Evolutionary conservation across 2,329 filamentous ascomycete genomes (phyloP), one percentile per base, ranked within the genome.

Genomic region (Fusarium sp.): DNA sequence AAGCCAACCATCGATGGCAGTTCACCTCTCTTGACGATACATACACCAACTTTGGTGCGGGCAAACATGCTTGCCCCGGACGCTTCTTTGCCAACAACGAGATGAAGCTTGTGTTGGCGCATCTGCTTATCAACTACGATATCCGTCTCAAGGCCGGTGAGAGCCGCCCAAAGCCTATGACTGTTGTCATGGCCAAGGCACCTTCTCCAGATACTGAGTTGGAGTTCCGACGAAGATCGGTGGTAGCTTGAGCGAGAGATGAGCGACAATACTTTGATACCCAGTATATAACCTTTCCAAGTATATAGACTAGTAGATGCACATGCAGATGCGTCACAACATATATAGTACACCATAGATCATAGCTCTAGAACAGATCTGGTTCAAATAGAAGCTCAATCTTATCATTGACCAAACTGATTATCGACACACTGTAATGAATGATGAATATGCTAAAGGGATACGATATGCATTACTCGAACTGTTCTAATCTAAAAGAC

Each of bases 41-140:
- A 28, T 82, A 83, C 62, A 78, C 83, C 70, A 82, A 83, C 66
- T 85, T 85, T 63, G 83, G 83, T 5, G 80, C 82, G 7, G 84
- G 83, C 39, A 81, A 81, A 65, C 82, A 84, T 64, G 82, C 84
- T 5, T 85, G 84, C 49, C 84, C 84, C 0, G 84, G 84, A 4
- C 78, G 84, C 13, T 85, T 84, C 76, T 84, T 85, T 67, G 83
- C 82, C 16, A 74, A 78, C 26, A 82, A 83, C 66, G 81, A 81
- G 71, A 81, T 84, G 66, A 84, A 85, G 76, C 76, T 84, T 67
- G 74, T 83, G 46, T 65, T 84, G 51, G 78, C 80, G 0, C 79
- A 80, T 61, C 77, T 82, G 39, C 70, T 84, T n/a, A 74, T 83
- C 49, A 77, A 79, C 63, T 84, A 82, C 59, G 82, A 84, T 28